These are phyloP conservation scores for Thuja plicata DNA, from an alignment of 83 land plant species.

Conservation along the genomic window DNA sequence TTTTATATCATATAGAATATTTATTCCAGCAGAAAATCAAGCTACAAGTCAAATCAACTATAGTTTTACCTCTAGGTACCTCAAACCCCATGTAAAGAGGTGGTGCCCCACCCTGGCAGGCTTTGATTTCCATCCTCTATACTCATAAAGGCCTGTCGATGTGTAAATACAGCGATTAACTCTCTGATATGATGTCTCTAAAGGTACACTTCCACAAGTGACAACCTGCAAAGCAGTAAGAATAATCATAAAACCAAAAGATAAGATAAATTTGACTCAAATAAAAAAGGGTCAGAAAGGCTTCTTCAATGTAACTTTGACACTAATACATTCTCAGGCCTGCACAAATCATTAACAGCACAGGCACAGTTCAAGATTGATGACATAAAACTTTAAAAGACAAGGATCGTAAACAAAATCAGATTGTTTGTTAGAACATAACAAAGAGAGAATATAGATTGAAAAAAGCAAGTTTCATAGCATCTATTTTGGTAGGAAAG, in stretches of 20 bases:
- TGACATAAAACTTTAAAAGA: neutral
- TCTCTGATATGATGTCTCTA: conserved; percentile 41
- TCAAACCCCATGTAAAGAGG: conserved; percentile 42
- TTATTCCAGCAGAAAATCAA: too few species aligned
- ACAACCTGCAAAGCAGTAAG: conserved; percentile 24
- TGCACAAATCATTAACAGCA: neutral
- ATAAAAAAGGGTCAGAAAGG: neutral
- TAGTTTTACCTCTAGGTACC: conserved; percentile 32
- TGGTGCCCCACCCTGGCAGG: conserved; percentile 31
- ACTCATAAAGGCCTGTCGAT: conserved; percentile 40
- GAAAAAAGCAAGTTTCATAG: neutral
- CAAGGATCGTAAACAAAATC: neutral
- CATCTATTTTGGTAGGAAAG: neutral
- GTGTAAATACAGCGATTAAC: conserved; percentile 31
- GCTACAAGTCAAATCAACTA: too few species aligned
- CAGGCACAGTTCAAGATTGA: neutral
- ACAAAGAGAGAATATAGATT: neutral
- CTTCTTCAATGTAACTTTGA: neutral
- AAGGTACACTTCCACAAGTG: conserved; percentile 47
- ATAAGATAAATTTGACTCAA: neutral
- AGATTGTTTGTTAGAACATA: neutral
- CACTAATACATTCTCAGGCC: neutral
- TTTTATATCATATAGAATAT: too few species aligned
- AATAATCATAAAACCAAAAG: neutral
- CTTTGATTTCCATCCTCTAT: conserved; percentile 24